phyloP scores from a whole-genome alignment of 2,329 filamentous ascomycete genomes.

The Talaromyces sp. region DNA sequence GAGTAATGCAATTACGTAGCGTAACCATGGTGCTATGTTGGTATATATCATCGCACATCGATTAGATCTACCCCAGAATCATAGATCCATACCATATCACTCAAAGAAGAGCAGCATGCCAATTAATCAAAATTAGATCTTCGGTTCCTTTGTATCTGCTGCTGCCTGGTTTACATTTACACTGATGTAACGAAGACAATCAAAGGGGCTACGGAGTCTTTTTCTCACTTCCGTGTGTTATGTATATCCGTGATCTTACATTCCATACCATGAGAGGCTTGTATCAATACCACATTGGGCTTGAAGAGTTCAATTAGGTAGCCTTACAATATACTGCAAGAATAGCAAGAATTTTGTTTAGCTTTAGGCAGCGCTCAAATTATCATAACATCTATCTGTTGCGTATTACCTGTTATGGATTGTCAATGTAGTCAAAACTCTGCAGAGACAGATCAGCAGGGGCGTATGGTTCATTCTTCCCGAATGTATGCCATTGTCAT shows the following conservation, averaged over 20 bases:
- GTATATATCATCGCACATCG: neutral
- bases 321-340: too few species aligned
- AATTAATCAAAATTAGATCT: neutral
- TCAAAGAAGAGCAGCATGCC: neutral
- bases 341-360: too few species aligned
- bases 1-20: neutral
- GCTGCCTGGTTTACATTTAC: neutral
- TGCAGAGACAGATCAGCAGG: too few species aligned
- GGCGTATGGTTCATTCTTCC: neutral
- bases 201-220: neutral
- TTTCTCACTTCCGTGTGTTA: neutral
- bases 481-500: neutral
- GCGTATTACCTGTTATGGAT: too few species aligned
- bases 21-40: neutral
- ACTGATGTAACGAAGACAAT: neutral
- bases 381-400: too few species aligned
- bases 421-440: neutral
- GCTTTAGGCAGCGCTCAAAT: too few species aligned
- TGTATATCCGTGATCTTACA: neutral
- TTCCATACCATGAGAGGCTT: conserved; percentile 14
- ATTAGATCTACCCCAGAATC: neutral
- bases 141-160: neutral
- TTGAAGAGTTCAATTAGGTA: neutral
- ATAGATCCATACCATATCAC: neutral
- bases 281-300: neutral